Base-by-base conservation (phyloP, 345 rosid genomes). In the Arabidopsis arenosa region DNA sequence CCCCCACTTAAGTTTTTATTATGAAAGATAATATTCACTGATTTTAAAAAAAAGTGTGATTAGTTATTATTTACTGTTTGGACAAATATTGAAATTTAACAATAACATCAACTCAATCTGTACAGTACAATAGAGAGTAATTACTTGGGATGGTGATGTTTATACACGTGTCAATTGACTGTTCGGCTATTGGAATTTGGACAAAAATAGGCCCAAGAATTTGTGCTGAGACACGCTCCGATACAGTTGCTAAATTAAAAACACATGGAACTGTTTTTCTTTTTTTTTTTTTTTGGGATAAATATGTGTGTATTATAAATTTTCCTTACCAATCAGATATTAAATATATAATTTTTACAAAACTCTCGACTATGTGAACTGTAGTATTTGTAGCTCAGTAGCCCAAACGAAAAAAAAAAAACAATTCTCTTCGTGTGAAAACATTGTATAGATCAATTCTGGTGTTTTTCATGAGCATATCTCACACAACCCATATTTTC, bases 191-290 rank as follows among this genome's bases (percentile, higher is more conserved):
- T 47, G 35, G 61, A 64, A 56, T 64, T 75, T 71, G 45, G 76
- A 56, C 80, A 65, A 47, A 70, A 70, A 71, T 65, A 57, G 75
- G 39, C 75, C 75, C 71, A 70, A 70, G 75, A 77, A 77, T 77
- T 77, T 63, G 54, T 70, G 75, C 66, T 55, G 71, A 76, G 51
- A 77, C 71, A 61, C 80, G 70, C 75, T 70, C 75, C 75, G 52
- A 63, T 65, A 77, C 61, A 54, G 80, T 77, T 70, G 71, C 65
- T 62, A 45, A 18, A 18, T 68, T 62, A 7, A 32, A 60, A 61
- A 69, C 70, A 76, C 49, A 70, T 63, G 47, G 58, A 69, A 69
- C 70, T 76, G 58, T 55, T 55, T 53, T 53, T 62, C 45, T 44
- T 30, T 23, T 36, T 8, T 6, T 6, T 35, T 28, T 3, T 28